Evolutionary conservation across 2,329 filamentous ascomycete species (phyloP).

Genomic region (Spiromastix sp.): DNA sequence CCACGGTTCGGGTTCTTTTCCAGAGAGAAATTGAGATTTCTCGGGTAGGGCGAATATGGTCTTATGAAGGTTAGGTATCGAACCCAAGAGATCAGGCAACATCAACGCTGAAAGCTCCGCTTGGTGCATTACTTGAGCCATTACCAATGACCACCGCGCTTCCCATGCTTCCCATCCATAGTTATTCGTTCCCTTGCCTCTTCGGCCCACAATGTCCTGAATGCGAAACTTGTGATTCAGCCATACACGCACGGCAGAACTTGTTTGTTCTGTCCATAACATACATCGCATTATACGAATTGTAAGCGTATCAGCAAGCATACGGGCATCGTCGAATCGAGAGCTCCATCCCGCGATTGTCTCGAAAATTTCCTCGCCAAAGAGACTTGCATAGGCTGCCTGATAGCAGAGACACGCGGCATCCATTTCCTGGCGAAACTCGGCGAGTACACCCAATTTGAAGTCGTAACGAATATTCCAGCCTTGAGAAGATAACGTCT

Average conservation of each 20-base stretch:
- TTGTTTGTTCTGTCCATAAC: conserved; percentile 69
- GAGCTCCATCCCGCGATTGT: conserved; percentile 82
- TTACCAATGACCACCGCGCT: conserved; percentile 55
- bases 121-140: conserved; percentile 49
- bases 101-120: conserved; percentile 40
- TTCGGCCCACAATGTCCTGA: conserved; percentile 66
- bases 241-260: conserved; percentile 72
- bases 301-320: conserved; percentile 70
- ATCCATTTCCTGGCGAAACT: conserved; percentile 90
- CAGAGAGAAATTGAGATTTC: conserved; percentile 37
- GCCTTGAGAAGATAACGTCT: conserved; percentile 70
- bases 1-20: conserved; percentile 46
- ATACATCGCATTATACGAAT: conserved; percentile 74
- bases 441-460: conserved; percentile 81
- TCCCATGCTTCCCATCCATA: conserved; percentile 96
- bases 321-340: conserved; percentile 85
- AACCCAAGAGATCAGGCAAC: conserved; percentile 15
- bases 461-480: conserved; percentile 96
- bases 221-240: conserved; percentile 63
- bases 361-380: conserved; percentile 76
- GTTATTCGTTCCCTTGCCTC: conserved; percentile 73
- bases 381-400: conserved; percentile 71
- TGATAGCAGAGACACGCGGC: conserved; percentile 76
- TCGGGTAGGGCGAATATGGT: conserved; percentile 40
- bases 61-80: conserved; percentile 21